Evolutionary conservation across 2,329 filamentous ascomycete species (phyloP).

Genomic region (Microcyclospora tardicrescens): DNA sequence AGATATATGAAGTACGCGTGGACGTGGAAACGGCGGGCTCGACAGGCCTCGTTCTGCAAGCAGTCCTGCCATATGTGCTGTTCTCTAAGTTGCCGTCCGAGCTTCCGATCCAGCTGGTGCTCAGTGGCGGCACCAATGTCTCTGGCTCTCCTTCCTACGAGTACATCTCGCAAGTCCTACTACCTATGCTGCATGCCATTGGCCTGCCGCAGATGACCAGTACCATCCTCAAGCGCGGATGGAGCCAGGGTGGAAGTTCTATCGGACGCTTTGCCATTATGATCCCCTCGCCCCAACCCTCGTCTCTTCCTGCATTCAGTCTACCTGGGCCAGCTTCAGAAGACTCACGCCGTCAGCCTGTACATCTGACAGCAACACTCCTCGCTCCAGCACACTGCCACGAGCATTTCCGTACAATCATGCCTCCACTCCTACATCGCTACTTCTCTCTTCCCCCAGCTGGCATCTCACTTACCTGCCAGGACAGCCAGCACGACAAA

Average conservation of each 20-base stretch:
- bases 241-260: constrained; percentile 34
- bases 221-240: constrained; percentile 38
- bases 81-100: constrained; percentile 21
- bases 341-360: constrained; percentile 14
- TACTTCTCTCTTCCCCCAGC: not conserved
- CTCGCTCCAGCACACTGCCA: constrained; percentile 25
- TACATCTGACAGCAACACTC: constrained; percentile 21
- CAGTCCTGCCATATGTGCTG: constrained; percentile 45
- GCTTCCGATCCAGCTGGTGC: constrained; percentile 25
- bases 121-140: constrained; percentile 48
- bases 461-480: constrained; percentile 6
- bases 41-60: constrained; percentile 45
- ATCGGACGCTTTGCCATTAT: constrained; percentile 39
- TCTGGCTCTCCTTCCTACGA: constrained; percentile 43
- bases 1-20: constrained; percentile 26
- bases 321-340: constrained; percentile 10
- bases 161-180: constrained; percentile 42
- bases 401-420: constrained; percentile 9
- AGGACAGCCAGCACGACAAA: constrained; percentile 13
- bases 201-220: constrained; percentile 36
- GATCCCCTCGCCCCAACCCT: constrained; percentile 29
- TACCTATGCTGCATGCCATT: constrained; percentile 39
- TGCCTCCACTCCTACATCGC: constrained; percentile 1
- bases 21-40: constrained; percentile 39
- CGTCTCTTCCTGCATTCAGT: constrained; percentile 24